A percentile compares a stretch with the other conserved stretches of the same genome.
phyloP scores from a whole-genome alignment of 768 basidiomycete genomes.

The Boletus speciosus region DNA sequence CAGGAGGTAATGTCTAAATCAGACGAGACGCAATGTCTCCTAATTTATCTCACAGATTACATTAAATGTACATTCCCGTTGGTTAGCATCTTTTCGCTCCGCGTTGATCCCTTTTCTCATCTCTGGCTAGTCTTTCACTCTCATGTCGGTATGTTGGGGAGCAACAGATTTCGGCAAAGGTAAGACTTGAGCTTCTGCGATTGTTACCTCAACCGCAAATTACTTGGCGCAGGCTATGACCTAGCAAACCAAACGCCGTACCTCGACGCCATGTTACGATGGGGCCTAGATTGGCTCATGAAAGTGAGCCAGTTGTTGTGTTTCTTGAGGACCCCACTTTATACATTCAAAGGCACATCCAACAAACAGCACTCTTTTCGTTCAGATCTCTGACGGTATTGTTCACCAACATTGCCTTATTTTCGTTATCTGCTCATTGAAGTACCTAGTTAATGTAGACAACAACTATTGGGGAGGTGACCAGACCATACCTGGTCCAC shows the following conservation, averaged over 20 bases:
- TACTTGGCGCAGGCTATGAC: constrained; percentile 60
- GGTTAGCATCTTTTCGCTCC: constrained; percentile 37
- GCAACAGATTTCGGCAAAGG: constrained; percentile 81
- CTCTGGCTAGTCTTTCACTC: constrained; percentile 59
- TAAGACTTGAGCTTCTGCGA: constrained; percentile 21
- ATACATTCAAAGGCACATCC: constrained; percentile 67
- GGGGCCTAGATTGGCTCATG: constrained; percentile 90
- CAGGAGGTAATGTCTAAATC: constrained; percentile 59
- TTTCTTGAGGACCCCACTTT: neutral
- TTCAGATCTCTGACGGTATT: constrained; percentile 70
- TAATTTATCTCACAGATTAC: constrained; percentile 52
- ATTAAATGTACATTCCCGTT: constrained; percentile 87
- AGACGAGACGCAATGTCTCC: neutral
- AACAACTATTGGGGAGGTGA: constrained; percentile 91
- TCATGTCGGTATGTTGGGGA: constrained; percentile 90
- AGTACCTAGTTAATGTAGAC: constrained; percentile 50
- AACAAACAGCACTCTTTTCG: constrained; percentile 63
- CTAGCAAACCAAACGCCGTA: constrained; percentile 83
- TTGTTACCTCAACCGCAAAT: neutral
- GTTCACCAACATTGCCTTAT: neutral
- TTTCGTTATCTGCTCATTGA: constrained; percentile 1
- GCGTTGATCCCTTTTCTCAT: neutral
- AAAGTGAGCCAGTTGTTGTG: constrained; percentile 49
- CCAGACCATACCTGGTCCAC: constrained; percentile 63
- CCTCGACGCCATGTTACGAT: constrained; percentile 86